phyloP scores from a whole-genome alignment of 2,329 filamentous ascomycete species.

The Sclerotinia spermophila region DNA sequence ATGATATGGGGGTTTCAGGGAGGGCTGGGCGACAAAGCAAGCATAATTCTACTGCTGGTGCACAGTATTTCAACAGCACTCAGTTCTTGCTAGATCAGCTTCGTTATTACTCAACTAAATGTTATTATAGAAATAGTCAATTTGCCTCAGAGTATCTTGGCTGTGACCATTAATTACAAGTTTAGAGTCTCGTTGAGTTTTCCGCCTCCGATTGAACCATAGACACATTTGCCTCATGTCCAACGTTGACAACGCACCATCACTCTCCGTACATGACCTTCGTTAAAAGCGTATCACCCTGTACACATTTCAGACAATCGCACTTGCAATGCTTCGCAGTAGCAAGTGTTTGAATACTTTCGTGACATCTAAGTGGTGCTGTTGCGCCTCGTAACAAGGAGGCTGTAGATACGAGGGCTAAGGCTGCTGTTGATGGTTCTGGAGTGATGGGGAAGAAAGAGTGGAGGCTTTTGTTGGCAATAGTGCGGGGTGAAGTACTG shows the following conservation, averaged over 20 bases:
- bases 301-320: background rate
- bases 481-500: background rate
- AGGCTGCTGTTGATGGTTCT: background rate
- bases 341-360: background rate
- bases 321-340: background rate
- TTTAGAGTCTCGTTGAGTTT: background rate
- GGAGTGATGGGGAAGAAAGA: background rate
- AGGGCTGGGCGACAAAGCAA: background rate
- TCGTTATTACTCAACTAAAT: background rate
- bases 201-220: background rate
- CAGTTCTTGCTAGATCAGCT: slow-evolving; percentile 4
- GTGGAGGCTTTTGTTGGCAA: background rate
- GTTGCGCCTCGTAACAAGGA: slow-evolving; percentile 2
- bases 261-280: background rate
- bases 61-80: background rate
- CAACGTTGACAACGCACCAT: background rate
- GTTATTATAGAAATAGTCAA: background rate
- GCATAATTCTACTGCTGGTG: background rate
- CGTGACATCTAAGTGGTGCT: background rate
- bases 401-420: background rate
- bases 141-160: background rate
- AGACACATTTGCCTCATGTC: background rate
- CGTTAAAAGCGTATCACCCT: background rate
- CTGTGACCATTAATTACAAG: background rate
- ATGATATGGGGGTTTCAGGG: background rate